Percentiles rank a stretch among this genome's conserved stretches.
Conservation (phyloP, 129 eudicot species). For the Escallonia rubra region DNA sequence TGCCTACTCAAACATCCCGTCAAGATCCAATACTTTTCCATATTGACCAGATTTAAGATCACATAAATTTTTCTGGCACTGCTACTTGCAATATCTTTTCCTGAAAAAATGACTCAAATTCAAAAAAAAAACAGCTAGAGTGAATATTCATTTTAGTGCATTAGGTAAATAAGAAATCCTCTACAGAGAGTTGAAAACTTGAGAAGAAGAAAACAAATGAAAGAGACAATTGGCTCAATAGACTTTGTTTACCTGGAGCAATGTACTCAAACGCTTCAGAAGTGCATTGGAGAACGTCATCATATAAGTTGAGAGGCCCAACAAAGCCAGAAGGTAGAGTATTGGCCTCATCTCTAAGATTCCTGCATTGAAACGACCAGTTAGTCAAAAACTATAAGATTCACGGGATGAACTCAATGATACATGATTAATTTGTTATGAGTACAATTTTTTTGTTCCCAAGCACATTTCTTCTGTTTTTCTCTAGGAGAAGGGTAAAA, state of each 20-base stretch:
- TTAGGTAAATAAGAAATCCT: background rate
- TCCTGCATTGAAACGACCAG: slow-evolving; percentile 36
- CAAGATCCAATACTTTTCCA: no score
- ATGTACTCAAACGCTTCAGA: slow-evolving; percentile 62
- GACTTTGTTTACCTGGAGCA: slow-evolving; percentile 65
- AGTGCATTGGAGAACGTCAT: slow-evolving; percentile 66
- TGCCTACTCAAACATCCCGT: no score
- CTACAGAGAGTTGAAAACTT: slow-evolving; percentile 3
- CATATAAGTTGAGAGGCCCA: slow-evolving; percentile 58
- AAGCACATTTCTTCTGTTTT: no score
- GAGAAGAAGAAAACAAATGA: background rate
- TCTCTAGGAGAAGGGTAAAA: no score
- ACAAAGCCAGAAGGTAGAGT: slow-evolving; percentile 26
- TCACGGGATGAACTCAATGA: background rate
- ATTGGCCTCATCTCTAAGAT: slow-evolving; percentile 50
- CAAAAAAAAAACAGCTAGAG: no score
- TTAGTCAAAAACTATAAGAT: slow-evolving; percentile 1
- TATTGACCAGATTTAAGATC: no score
- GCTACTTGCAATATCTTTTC: no score
- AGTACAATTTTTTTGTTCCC: no score
- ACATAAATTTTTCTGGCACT: no score
- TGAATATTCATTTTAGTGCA: no score
- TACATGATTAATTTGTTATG: no score
- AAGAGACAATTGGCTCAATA: slow-evolving; percentile 18
- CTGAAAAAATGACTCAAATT: no score